Percentiles rank a stretch among this genome's conserved stretches.
Conservation (phyloP, 768 basidiomycete genomes). For the Mycena vitilis region DNA sequence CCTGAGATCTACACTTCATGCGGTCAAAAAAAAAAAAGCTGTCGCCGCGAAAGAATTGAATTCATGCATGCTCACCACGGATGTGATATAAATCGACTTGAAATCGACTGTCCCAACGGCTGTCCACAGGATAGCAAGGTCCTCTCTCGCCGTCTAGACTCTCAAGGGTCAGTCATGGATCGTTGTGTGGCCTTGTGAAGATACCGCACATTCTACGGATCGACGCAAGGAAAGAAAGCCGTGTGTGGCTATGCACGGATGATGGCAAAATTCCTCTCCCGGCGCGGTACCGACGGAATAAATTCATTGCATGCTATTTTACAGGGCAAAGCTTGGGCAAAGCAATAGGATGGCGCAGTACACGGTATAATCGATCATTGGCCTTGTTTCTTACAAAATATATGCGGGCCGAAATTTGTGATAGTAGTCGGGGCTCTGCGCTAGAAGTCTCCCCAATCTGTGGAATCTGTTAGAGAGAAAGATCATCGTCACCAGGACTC, state of each 20-base stretch:
- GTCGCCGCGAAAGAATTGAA: neutral
- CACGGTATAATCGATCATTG: too few species aligned
- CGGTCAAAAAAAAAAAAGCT: neutral
- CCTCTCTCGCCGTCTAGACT: conserved; percentile 1
- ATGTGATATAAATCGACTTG: conserved; percentile 19
- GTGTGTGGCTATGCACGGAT: conserved; percentile 4
- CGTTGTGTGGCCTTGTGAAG: neutral
- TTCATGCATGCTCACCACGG: conserved; percentile 18
- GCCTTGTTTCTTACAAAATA: too few species aligned
- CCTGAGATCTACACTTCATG: conserved; percentile 22
- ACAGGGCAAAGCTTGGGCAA: too few species aligned
- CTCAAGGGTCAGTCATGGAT: neutral
- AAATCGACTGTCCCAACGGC: conserved; percentile 7
- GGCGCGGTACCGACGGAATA: too few species aligned
- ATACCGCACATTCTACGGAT: conserved; percentile 16
- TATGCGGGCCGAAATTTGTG: too few species aligned
- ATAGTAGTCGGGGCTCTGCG: too few species aligned
- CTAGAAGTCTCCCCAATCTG: conserved; percentile 21
- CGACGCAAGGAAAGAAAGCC: neutral
- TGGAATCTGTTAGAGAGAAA: neutral
- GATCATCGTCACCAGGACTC: too few species aligned
- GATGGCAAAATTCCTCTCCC: neutral
- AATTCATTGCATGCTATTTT: too few species aligned
- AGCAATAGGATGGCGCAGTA: too few species aligned
- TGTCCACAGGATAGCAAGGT: neutral